Conservation (phyloP, 2,329 filamentous ascomycete species). For the Beauveria medogensis region DNA sequence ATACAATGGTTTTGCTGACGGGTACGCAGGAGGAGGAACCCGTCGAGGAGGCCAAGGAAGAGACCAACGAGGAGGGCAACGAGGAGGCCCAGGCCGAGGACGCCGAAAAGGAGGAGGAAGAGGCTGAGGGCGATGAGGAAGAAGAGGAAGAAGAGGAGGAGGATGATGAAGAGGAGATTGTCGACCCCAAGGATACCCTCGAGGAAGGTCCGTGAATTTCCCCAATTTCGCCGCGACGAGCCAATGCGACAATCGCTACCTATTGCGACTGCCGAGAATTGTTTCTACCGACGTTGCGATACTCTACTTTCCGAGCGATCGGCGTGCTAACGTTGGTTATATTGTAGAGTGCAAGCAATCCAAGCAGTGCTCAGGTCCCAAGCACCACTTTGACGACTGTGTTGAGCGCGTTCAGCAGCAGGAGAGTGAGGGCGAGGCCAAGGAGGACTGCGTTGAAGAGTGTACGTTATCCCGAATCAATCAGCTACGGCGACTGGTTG, state of each 20-base stretch:
- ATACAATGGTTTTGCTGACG: neutral
- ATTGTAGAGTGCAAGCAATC: slow-evolving; percentile 79
- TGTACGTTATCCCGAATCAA: slow-evolving; percentile 58
- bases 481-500: neutral
- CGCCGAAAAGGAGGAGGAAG: slow-evolving; percentile 34
- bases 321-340: slow-evolving; percentile 20
- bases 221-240: neutral
- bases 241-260: slow-evolving; percentile 3
- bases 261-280: neutral
- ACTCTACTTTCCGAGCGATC: slow-evolving; percentile 14
- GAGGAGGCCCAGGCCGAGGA: slow-evolving; percentile 21
- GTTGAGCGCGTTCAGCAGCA: slow-evolving; percentile 71
- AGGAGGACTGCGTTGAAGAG: slow-evolving; percentile 98
- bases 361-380: slow-evolving; percentile 72
- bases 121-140: slow-evolving; percentile 38
- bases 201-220: slow-evolving; percentile 69
- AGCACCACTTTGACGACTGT: slow-evolving; percentile 98
- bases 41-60: slow-evolving; percentile 20
- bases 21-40: slow-evolving; percentile 27
- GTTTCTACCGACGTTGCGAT: slow-evolving; percentile 3
- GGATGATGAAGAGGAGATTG: slow-evolving; percentile 71
- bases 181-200: slow-evolving; percentile 79
- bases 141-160: slow-evolving; percentile 41
- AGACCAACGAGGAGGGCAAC: slow-evolving; percentile 18
- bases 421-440: slow-evolving; percentile 62